Base-by-base conservation (phyloP, 129 eudicot genomes). In the Escallonia rubra region DNA sequence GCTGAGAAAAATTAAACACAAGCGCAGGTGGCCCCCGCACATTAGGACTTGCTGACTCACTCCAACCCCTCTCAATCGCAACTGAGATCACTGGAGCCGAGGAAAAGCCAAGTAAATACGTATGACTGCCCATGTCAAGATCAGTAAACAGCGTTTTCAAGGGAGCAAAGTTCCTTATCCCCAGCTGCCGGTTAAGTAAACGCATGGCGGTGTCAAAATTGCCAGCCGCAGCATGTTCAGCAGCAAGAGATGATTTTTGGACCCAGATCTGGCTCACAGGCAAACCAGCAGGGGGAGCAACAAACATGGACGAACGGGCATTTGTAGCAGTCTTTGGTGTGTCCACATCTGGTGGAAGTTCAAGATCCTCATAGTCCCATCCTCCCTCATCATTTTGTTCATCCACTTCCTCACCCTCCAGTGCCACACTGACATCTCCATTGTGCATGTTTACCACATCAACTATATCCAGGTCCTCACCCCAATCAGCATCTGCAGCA, bases 291-390 rank as follows among this genome's bases (percentile, higher is more conserved):
- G 78, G 71, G 0, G 87, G 87, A 6, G 75, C 46, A 7, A 74
- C 63, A 55, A 82, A 82, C 9, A 68, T 70, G 5, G 83, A 65
- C 45, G 82, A 72, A 15, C 69, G 83, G 0, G 60, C 65, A 67
- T 63, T 74, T 3, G 11, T 8, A 46, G 68, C 65, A 15, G 75
- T 46, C 66, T 78, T 82, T 2, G 80, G 83, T 1, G 87, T 82
- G 3, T 78, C 85, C 34, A 77, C 63, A 41, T 83, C 89, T 10
- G 80, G 80, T 4, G 85, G 89, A 63, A 83, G 85, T 38, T 81
- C 86, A n/a, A 81, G 67, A 66, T 77, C 86, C 71, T 83, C 89
- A 50, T 79, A 85, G 57, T 83, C 89, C 89, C 89, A 83, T 57
- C 85, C 89, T 13, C 82, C 85, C 41, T 79, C 88, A 3, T 76